phyloP scores from a whole-genome alignment of 2,329 filamentous ascomycete species.

The Elsinoe fawcettii region DNA sequence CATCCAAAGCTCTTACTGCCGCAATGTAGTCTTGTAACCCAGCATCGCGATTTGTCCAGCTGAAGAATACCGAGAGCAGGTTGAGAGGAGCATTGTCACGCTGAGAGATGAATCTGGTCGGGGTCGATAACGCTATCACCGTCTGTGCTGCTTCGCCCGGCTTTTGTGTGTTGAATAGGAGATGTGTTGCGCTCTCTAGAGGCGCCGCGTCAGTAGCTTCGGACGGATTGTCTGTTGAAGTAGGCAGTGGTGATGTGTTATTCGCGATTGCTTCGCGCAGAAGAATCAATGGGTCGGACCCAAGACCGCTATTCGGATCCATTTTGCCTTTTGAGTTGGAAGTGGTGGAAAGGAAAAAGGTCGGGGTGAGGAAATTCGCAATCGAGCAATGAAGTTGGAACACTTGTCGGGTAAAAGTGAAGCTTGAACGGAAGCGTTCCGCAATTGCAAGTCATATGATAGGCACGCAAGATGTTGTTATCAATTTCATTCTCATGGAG shows the following conservation, averaged over 20 bases:
- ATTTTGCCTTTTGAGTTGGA: too few relatives aligned
- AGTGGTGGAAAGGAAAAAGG: too few relatives aligned
- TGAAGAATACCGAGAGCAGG: conserved; percentile 90
- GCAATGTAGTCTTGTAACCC: conserved; percentile 87
- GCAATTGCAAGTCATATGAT: not conserved
- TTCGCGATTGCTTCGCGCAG: conserved; percentile 75
- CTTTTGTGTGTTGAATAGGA: conserved; percentile 31
- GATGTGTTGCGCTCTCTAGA: conserved; percentile 68
- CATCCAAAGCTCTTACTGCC: conserved; percentile 70
- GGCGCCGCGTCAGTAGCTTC: conserved; percentile 52
- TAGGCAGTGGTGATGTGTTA: conserved; percentile 62
- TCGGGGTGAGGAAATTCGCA: too few relatives aligned
- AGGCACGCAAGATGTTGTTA: not conserved
- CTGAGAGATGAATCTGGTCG: conserved; percentile 74
- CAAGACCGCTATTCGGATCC: conserved; percentile 46
- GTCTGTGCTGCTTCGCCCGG: conserved; percentile 47
- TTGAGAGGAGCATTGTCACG: conserved; percentile 58
- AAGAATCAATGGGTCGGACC: conserved; percentile 63
- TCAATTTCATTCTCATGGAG: too few relatives aligned
- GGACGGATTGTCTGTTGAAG: conserved; percentile 58
- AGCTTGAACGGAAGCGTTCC: not conserved
- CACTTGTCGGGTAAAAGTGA: not conserved
- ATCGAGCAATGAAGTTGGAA: not conserved
- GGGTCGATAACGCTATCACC: conserved; percentile 39
- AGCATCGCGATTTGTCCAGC: conserved; percentile 87